Evolutionary conservation across 2,329 filamentous ascomycete species (phyloP).

Genomic region (Epicoccum sorghinum): DNA sequence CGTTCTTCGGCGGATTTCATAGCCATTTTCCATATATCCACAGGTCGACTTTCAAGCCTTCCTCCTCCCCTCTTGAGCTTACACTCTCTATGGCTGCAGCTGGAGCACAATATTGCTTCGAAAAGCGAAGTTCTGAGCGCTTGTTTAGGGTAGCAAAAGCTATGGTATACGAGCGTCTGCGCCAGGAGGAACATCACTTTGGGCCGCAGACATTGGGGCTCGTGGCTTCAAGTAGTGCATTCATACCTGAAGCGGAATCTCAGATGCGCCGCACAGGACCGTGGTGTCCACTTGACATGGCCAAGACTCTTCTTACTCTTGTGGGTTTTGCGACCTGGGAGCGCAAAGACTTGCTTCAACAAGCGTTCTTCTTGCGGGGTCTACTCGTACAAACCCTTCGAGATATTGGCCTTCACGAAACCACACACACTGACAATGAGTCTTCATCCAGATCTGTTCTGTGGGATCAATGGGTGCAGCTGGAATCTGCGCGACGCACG

Average conservation of each 20-base stretch:
- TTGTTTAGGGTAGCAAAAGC: constrained; percentile 39
- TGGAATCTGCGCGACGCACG: constrained; percentile 37
- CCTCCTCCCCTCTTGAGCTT: constrained; percentile 38
- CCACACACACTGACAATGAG: constrained; percentile 6
- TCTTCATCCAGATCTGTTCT: constrained; percentile 29
- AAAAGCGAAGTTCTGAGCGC: constrained; percentile 35
- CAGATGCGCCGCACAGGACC: constrained; percentile 24
- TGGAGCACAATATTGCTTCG: constrained; percentile 45
- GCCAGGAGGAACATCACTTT: constrained; percentile 33
- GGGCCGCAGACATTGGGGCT: constrained; percentile 32
- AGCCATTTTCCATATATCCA: constrained; percentile 45
- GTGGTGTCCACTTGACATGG: constrained; percentile 36
- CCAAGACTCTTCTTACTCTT: constrained; percentile 38
- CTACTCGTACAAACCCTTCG: constrained; percentile 37
- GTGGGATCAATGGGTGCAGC: constrained; percentile 40
- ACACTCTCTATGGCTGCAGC: constrained; percentile 42
- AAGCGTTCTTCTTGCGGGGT: constrained; percentile 38
- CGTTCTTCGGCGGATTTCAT: constrained; percentile 41
- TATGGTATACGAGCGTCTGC: constrained; percentile 36
- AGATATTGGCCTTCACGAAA: constrained; percentile 36
- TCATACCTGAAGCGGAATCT: constrained; percentile 13
- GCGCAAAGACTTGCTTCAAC: constrained; percentile 35
- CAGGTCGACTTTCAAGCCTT: constrained; percentile 39
- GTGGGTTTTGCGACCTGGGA: constrained; percentile 44
- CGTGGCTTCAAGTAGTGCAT: constrained; percentile 21